These are phyloP conservation scores for Penicillium frequentans DNA, from an alignment of 2,329 filamentous ascomycete genomes.

Conservation along the genomic window DNA sequence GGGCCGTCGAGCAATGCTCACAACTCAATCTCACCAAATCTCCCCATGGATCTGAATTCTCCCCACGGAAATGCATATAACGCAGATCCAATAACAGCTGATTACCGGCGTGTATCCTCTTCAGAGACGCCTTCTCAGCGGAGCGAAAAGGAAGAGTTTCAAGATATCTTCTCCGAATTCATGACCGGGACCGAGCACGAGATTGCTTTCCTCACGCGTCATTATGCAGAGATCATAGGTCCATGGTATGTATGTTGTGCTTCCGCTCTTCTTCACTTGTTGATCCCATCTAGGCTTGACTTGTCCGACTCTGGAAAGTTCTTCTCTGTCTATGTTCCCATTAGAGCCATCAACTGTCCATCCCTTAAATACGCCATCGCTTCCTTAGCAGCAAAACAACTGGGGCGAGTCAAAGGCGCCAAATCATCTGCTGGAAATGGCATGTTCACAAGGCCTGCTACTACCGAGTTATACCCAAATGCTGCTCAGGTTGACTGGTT, in stretches of 20 bases:
- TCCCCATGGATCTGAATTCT: neutral
- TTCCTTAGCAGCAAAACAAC: constrained; percentile 42
- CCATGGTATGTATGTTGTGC: constrained; percentile 31
- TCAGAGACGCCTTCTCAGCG: constrained; percentile 21
- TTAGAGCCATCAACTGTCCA: constrained; percentile 35
- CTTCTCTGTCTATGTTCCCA: constrained; percentile 38
- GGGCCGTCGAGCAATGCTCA: neutral
- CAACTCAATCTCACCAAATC: constrained; percentile 11
- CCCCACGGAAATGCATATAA: constrained; percentile 2
- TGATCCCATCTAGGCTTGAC: constrained; percentile 30
- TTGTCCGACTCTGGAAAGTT: constrained; percentile 42
- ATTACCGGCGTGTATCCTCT: constrained; percentile 2
- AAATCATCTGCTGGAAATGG: constrained; percentile 20
- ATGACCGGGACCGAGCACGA: constrained; percentile 41
- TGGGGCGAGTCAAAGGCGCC: constrained; percentile 33
- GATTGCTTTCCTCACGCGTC: constrained; percentile 37
- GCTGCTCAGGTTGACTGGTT: constrained; percentile 55
- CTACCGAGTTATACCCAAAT: constrained; percentile 55
- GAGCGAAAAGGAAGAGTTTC: constrained; percentile 32
- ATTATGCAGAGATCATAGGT: constrained; percentile 37
- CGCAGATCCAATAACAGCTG: neutral
- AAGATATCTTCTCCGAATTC: constrained; percentile 37
- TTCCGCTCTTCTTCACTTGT: neutral
- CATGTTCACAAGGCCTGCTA: constrained; percentile 42
- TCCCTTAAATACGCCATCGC: constrained; percentile 39